These are phyloP conservation scores for Hirsutella rhossiliensis DNA, from an alignment of 2,329 filamentous ascomycete genomes.

Conservation along the genomic window DNA sequence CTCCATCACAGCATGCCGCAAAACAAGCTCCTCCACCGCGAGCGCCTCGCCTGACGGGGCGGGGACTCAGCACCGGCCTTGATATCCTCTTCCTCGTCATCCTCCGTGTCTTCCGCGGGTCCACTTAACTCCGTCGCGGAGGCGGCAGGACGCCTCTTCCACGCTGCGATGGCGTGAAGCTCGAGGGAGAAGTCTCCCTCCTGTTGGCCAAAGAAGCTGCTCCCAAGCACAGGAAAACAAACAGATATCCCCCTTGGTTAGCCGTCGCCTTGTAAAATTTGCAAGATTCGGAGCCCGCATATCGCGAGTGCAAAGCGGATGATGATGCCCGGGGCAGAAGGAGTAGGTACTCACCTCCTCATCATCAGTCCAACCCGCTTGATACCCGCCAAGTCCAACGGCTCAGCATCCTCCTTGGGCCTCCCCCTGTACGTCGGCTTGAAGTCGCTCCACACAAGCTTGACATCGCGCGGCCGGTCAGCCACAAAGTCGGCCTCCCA, in stretches of 20 bases:
- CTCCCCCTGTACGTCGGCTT: slow-evolving; percentile 63
- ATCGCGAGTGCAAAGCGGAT: too few relatives aligned
- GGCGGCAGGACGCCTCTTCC: slow-evolving; percentile 1
- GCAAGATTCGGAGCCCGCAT: too few relatives aligned
- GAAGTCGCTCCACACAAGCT: slow-evolving; percentile 52
- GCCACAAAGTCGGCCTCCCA: slow-evolving; percentile 61
- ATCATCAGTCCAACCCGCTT: slow-evolving; percentile 68
- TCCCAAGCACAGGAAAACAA: background rate
- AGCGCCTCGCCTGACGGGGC: slow-evolving; percentile 1
- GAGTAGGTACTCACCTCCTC: slow-evolving; percentile 57
- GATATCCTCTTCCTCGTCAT: slow-evolving; percentile 9
- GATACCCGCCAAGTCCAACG: slow-evolving; percentile 46
- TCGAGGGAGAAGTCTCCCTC: slow-evolving; percentile 47
- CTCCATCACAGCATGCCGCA: slow-evolving; percentile 12
- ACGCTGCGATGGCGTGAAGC: slow-evolving; percentile 17
- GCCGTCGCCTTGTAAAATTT: too few relatives aligned
- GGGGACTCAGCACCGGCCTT: background rate
- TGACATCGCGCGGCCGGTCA: slow-evolving; percentile 25
- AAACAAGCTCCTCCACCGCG: slow-evolving; percentile 14
- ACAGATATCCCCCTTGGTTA: too few relatives aligned
- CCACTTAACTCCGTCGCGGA: too few relatives aligned
- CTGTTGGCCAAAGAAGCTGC: slow-evolving; percentile 64
- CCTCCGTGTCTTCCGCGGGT: background rate
- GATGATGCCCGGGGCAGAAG: too few relatives aligned
- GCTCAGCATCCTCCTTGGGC: slow-evolving; percentile 44